phyloP scores from a whole-genome alignment of 345 rosid genomes.

The Ceriops tagal region DNA sequence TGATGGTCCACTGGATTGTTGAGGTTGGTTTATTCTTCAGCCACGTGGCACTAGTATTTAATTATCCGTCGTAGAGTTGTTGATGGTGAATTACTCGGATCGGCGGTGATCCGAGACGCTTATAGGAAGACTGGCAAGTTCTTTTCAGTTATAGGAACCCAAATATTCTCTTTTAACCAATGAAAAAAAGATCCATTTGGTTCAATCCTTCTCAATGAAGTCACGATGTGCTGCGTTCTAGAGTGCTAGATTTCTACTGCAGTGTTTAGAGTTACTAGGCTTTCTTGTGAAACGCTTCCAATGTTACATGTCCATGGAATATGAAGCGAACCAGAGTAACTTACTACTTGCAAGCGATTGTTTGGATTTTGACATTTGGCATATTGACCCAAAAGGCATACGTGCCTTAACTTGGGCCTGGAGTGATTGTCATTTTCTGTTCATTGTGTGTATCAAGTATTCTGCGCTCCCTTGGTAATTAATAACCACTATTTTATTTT shows the following conservation, averaged over 20 bases:
- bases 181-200: too few species aligned
- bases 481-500: not conserved
- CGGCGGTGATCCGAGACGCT: not conserved
- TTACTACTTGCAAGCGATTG: too few species aligned
- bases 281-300: not conserved
- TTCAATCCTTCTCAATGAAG: too few species aligned
- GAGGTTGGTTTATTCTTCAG: slow-evolving; percentile 47
- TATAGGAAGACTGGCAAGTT: slow-evolving; percentile 2
- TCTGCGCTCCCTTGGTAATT: not conserved
- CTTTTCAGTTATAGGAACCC: slow-evolving; percentile 3
- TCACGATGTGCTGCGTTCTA: too few species aligned
- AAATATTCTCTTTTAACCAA: not conserved
- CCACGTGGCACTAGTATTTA: not conserved
- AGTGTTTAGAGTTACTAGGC: not conserved
- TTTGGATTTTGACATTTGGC: not conserved
- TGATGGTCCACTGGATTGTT: slow-evolving; percentile 79
- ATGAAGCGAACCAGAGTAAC: not conserved
- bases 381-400: too few species aligned
- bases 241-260: too few species aligned
- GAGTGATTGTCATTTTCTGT: not conserved
- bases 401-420: not conserved
- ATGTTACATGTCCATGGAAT: not conserved
- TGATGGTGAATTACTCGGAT: not conserved
- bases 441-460: not conserved
- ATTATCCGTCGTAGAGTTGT: not conserved